These are phyloP conservation scores for Takashimella koratensis DNA, from an alignment of 1,284 basidiomycete species.

Conservation along the genomic window DNA sequence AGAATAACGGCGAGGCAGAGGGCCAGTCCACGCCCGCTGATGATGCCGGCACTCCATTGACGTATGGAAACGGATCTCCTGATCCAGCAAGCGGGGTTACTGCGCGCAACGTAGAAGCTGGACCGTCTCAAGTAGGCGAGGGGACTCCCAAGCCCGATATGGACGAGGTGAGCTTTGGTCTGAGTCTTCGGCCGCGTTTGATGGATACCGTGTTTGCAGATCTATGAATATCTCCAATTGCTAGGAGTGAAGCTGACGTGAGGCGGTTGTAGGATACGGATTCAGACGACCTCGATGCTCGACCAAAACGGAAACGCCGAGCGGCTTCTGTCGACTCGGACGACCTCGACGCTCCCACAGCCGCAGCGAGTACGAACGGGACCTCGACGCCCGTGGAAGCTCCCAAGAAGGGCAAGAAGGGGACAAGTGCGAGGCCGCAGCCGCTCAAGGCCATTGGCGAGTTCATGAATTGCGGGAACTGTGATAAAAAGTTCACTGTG, in stretches of 20 bases:
- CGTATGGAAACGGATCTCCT: constrained; percentile 2
- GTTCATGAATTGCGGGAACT: constrained; percentile 76
- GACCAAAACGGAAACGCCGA: constrained; percentile 35
- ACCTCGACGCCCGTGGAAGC: constrained; percentile 19
- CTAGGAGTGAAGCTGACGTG: no score
- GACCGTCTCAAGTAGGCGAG: constrained; percentile 30
- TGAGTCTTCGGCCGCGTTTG: no score
- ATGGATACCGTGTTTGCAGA: no score
- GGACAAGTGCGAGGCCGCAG: constrained; percentile 46
- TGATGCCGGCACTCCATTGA: not conserved
- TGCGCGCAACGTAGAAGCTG: constrained; percentile 30
- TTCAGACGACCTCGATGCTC: constrained; percentile 34
- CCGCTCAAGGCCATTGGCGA: constrained; percentile 66
- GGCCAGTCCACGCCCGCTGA: not conserved
- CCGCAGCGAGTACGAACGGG: not conserved
- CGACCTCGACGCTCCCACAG: constrained; percentile 56
- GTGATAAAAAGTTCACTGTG: constrained; percentile 80
- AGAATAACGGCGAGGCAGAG: not conserved
- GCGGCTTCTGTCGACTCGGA: constrained; percentile 57
- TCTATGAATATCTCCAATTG: no score
- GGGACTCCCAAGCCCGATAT: constrained; percentile 21
- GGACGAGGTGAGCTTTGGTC: constrained; percentile 7
- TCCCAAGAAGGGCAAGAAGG: constrained; percentile 47
- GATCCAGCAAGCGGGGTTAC: constrained; percentile 39
- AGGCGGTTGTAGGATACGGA: constrained; percentile 15